Conservation (phyloP, 345 rosid genomes). For the Schrenkiella parvula region DNA sequence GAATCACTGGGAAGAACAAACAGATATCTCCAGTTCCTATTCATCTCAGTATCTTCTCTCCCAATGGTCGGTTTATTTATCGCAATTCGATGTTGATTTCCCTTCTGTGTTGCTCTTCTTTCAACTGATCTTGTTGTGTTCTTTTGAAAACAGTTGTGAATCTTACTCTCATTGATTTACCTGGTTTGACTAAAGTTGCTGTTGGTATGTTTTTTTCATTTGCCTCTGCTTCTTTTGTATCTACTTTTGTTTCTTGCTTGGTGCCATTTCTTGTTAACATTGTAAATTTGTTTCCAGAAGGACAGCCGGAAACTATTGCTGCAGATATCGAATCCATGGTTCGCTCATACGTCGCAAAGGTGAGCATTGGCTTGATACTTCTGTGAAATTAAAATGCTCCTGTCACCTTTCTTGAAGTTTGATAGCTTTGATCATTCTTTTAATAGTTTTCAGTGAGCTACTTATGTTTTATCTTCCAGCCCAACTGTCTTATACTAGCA, state of each 20-base stretch:
- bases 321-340: conserved; percentile 86
- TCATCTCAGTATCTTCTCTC: conserved; percentile 89
- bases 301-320: conserved; percentile 81
- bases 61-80: conserved; percentile 45
- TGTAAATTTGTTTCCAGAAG: conserved; percentile 51
- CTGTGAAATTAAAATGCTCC: neutral
- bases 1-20: conserved; percentile 75
- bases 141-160: conserved; percentile 67
- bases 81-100: neutral
- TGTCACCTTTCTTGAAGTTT: neutral
- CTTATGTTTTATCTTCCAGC: conserved; percentile 42
- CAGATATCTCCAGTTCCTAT: conserved; percentile 92
- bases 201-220: conserved; percentile 56
- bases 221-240: neutral
- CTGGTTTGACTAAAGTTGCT: conserved; percentile 94
- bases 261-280: neutral
- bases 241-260: neutral
- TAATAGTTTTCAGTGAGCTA: neutral
- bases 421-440: neutral
- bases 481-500: conserved; percentile 83
- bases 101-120: neutral
- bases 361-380: conserved; percentile 22
- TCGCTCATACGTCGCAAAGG: conserved; percentile 80
- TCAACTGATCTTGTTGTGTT: neutral
- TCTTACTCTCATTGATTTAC: conserved; percentile 89